Conservation (phyloP, 2,329 filamentous ascomycete genomes). For the Chalara sp. region DNA sequence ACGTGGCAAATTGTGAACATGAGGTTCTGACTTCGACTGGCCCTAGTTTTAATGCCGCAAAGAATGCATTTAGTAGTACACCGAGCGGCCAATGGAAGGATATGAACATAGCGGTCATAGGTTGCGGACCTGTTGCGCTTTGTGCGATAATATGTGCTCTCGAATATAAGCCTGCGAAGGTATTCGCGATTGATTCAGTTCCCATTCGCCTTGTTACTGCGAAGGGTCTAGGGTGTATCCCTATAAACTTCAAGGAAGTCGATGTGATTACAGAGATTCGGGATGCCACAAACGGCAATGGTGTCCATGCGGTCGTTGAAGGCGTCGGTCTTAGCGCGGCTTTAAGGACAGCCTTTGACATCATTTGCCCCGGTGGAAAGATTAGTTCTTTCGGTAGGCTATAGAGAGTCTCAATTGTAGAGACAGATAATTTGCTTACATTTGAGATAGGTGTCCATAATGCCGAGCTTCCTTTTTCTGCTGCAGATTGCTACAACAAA, state of each 20-base stretch:
- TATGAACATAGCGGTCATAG: slow-evolving; percentile 58
- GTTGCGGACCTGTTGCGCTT: slow-evolving; percentile 79
- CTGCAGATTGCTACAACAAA: slow-evolving; percentile 58
- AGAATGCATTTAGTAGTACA: slow-evolving; percentile 54
- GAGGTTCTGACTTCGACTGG: too few species aligned
- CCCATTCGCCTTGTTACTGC: slow-evolving; percentile 69
- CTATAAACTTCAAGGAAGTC: slow-evolving; percentile 69
- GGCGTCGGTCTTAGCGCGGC: slow-evolving; percentile 67
- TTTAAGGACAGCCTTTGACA: slow-evolving; percentile 61
- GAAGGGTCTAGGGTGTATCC: slow-evolving; percentile 68
- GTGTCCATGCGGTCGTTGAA: slow-evolving; percentile 80
- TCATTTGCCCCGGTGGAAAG: slow-evolving; percentile 64
- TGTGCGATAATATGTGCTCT: slow-evolving; percentile 74
- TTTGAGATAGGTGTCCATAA: background rate
- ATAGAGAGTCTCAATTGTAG: slow-evolving; percentile 47
- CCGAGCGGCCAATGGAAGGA: slow-evolving; percentile 18
- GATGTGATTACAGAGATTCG: slow-evolving; percentile 32
- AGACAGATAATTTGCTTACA: slow-evolving; percentile 28
- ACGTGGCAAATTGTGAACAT: too few species aligned
- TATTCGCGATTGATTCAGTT: slow-evolving; percentile 76
- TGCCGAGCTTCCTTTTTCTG: slow-evolving; percentile 52
- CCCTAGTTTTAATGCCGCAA: slow-evolving; percentile 44
- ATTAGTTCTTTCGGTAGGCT: slow-evolving; percentile 41
- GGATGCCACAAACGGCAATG: slow-evolving; percentile 70
- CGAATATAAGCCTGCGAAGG: slow-evolving; percentile 66